These are phyloP conservation scores for Aspergillus terreus DNA, from an alignment of 2,329 filamentous ascomycete species.

Conservation along the genomic window DNA sequence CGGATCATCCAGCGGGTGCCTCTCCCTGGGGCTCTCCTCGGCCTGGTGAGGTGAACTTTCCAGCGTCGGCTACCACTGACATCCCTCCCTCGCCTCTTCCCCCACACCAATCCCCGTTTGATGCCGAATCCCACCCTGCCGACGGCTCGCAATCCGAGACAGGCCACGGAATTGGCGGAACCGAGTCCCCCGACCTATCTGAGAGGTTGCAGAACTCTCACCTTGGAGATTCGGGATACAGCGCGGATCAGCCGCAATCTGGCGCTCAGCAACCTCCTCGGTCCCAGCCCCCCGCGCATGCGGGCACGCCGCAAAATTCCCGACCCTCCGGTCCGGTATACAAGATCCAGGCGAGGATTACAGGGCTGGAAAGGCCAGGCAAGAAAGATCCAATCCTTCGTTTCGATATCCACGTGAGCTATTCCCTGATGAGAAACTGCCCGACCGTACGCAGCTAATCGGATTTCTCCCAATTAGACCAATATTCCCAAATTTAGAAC, in stretches of 20 bases:
- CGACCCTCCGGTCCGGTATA: conserved; percentile 62
- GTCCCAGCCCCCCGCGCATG: conserved; percentile 36
- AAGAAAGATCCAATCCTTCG: conserved; percentile 93
- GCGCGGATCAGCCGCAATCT: conserved; percentile 34
- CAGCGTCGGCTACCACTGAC: conserved; percentile 32
- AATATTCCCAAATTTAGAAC: conserved; percentile 98
- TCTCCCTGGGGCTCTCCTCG: conserved; percentile 64
- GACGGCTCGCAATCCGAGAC: conserved; percentile 14
- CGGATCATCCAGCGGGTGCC: conserved; percentile 54
- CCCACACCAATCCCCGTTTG: conserved; percentile 32
- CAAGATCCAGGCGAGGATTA: conserved; percentile 92
- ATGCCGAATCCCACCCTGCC: conserved; percentile 16
- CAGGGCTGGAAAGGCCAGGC: conserved; percentile 83
- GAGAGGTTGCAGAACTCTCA: conserved; percentile 39
- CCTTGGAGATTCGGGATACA: conserved; percentile 32
- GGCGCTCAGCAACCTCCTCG: conserved; percentile 44
- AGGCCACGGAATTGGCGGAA: conserved; percentile 14
- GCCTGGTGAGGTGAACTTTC: conserved; percentile 44
- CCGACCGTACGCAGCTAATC: not conserved
- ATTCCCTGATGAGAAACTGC: not conserved
- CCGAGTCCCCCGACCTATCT: conserved; percentile 44
- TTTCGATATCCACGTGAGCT: conserved; percentile 90
- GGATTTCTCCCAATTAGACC: conserved; percentile 57
- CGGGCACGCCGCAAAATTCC: conserved; percentile 32
- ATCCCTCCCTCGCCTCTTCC: conserved; percentile 41